Percentiles rank a stretch among this genome's conserved stretches.
Conservation (phyloP, 75 land plant species). For the Ceratopteris richardii region DNA sequence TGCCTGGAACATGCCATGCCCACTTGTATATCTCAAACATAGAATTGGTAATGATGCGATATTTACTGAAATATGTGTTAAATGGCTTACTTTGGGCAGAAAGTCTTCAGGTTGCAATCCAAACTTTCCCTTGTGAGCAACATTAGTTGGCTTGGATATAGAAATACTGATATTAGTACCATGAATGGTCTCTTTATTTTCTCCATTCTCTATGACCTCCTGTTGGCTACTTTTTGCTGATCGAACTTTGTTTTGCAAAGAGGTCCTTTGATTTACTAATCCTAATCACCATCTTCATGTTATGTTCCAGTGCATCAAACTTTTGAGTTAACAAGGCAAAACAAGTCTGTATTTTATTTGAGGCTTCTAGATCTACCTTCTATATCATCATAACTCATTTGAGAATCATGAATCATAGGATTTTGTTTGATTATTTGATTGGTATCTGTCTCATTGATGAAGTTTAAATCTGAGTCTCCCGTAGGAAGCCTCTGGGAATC, state of each 20-base stretch:
- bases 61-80: too few relatives aligned
- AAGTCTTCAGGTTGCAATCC: background rate
- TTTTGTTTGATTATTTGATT: conserved; percentile 2
- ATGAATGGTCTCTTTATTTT: too few relatives aligned
- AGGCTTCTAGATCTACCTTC: conserved; percentile 2
- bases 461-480: conserved; percentile 53
- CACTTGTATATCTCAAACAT: too few relatives aligned
- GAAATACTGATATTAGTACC: too few relatives aligned
- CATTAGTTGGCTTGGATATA: too few relatives aligned
- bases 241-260: too few relatives aligned
- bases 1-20: conserved; percentile 15
- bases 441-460: conserved; percentile 49
- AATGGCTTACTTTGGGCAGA: background rate
- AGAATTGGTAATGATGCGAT: too few relatives aligned
- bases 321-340: background rate
- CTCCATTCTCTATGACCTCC: too few relatives aligned
- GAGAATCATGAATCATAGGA: too few relatives aligned
- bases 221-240: too few relatives aligned
- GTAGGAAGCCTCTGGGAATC: conserved; percentile 15
- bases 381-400: conserved; percentile 1
- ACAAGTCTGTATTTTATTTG: background rate
- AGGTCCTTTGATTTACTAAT: too few relatives aligned
- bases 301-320: background rate
- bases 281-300: too few relatives aligned
- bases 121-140: background rate